Evolutionary conservation across 768 basidiomycete genomes (phyloP), one percentile per base, ranked within the genome.

Genomic region (Rubroboletus satanas): DNA sequence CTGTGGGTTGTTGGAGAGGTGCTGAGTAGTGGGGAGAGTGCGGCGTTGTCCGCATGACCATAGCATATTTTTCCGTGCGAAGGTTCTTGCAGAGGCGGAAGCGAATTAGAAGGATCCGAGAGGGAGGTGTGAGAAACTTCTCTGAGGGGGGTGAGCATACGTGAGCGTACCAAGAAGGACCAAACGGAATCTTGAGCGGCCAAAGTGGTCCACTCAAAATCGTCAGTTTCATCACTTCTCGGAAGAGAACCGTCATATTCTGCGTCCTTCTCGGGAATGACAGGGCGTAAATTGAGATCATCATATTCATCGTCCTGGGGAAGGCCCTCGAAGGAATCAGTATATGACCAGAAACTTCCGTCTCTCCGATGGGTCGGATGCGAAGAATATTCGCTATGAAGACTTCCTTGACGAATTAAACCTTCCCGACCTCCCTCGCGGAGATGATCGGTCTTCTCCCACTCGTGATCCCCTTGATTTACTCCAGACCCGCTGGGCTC

Each of bases 311-410:
- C 58, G 35, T 65, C 65, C 14, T 39, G 56, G n/a, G 51, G 41
- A 28, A 58, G 61, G 49, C 77, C 71, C 29, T 66, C 56, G 54
- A 74, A 77, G 0, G 75, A 82, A 62, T 86, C 82, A 23, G 63
- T 64, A 61, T 85, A 83, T 63, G 58, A 70, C 65, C 65, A 69
- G 56, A 48, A 44, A 26, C 59, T 62, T 33, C 39, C 58, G 4
- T 61, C 63, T 44, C 46, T 51, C 48, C 51, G 56, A 50, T 47
- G 57, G 17, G 37, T 45, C 54, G 52, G 45, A 38, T 38, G 55
- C 39, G 51, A 58, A 32, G 57, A 49, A 37, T 5, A 23, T 41
- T 52, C 23, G 38, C 51, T 57, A 32, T n/a, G 41, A 41, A 51
- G 17, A 23, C 62, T 62, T 47, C 49, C 52, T 42, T 57, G 60